These are phyloP conservation scores for Akanthomyces uredinophilus DNA, from an alignment of 2,329 filamentous ascomycete genomes.

Conservation along the genomic window DNA sequence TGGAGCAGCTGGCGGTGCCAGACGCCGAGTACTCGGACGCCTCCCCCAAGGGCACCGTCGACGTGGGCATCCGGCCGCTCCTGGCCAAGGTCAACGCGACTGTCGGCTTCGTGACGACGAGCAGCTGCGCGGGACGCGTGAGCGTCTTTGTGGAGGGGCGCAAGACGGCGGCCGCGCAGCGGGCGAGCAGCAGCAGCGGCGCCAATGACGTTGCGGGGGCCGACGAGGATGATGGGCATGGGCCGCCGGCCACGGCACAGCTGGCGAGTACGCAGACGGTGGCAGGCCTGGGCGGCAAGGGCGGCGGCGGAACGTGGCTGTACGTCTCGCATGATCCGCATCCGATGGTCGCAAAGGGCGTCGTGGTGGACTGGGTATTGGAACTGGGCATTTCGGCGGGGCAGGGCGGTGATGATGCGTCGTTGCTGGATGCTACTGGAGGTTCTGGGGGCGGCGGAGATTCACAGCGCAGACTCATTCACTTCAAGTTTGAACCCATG, in stretches of 20 bases:
- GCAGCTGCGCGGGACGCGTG: conserved; percentile 83
- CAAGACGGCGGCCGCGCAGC: conserved; percentile 31
- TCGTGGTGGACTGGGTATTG: conserved; percentile 26
- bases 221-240: conserved; percentile 13
- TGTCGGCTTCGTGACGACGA: conserved; percentile 80
- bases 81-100: conserved; percentile 73
- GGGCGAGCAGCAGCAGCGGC: not conserved
- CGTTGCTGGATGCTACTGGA: conserved; percentile 19
- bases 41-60: conserved; percentile 84
- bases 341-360: conserved; percentile 23
- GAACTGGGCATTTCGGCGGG: conserved; percentile 23
- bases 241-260: not conserved
- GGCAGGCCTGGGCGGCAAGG: conserved; percentile 75
- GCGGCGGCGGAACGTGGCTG: conserved; percentile 76
- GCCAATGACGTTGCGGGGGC: not conserved
- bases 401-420: not conserved
- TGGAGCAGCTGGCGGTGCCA: conserved; percentile 64
- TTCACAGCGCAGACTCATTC: conserved; percentile 51
- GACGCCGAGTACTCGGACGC: conserved; percentile 71
- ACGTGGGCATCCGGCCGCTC: conserved; percentile 69
- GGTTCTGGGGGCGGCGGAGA: conserved; percentile 18
- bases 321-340: conserved; percentile 82
- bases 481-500: conserved; percentile 95
- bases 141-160: conserved; percentile 83
- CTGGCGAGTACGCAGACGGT: conserved; percentile 23